Base-by-base conservation (phyloP, 23 red algal species). In the Gracilaria vermiculophylla region DNA sequence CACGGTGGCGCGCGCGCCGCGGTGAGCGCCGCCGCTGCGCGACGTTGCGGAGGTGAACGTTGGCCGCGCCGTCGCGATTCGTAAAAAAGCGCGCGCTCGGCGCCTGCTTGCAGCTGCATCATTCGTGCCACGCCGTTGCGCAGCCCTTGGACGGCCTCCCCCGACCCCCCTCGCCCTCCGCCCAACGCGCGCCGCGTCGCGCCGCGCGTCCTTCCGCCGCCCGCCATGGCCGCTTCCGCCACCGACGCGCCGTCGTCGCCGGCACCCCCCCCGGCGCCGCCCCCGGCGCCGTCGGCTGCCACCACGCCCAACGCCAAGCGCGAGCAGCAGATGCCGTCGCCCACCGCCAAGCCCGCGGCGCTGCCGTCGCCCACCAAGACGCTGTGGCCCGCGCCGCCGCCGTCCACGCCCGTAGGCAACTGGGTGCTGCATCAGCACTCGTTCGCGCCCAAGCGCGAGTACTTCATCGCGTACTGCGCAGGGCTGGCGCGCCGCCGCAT, bases 331-430 rank as follows among this genome's bases (percentile, higher is more conserved):
- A 15, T 70, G 14, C 37, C 64, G 15, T 42, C 64, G 16, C 64
- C 33, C 1, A 70, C 64, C 1, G 42, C 64, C 14, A 70, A 70
- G 37, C 64, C 64, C 15, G 16, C 16, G 2, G 19, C 73, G 29
- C 67, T 87, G 23, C 83, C 83, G 21, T 75, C 83, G 6, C 83
- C 83, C 14, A 43, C 42, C 27, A 87, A 87, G 20, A 62, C 67
- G 15, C 37, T 69, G 21, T 69, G 64, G 37, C 83, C 83, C 49
- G 58, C 83, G 7, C 51, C 67, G 7, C 67, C 83, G 19, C 83
- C 83, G 29, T 87, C 83, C 15, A 87, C 83, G 8, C 66, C 53
- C 13, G 83, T 87, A 14, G 83, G 83, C 62, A 75, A 87, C 49
- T 87, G 83, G 83, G 71, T 87, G 40, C 56, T 87, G 3, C 23